Evolutionary conservation across 148 eudicot species (phyloP), one percentile per base, ranked within the genome.

Genomic region (Chenopodium berlandieri): DNA sequence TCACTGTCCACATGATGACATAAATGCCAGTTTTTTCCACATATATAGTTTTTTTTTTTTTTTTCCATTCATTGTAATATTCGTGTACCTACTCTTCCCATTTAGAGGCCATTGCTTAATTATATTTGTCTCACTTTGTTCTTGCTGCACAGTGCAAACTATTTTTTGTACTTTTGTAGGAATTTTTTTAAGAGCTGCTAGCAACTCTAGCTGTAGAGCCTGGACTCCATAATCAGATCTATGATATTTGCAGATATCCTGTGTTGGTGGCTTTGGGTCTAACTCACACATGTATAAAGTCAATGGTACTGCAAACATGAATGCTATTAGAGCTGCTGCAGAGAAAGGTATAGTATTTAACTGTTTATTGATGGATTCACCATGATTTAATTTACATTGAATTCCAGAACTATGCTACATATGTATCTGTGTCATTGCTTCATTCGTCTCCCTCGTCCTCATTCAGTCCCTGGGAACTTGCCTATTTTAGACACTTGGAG

Each of bases 251-350:
- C 86, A 96, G 99, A 88, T 96, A 79, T 96, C 99, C 69, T 96
- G 99, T 84, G 91, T 96, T 81, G 99, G 99, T 78, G 94, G 97
- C 78, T 96, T 96, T 91, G 99, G 99, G 78, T 94, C 99, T 70
- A 96, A 92, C 77, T 77, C 98, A 58, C 48, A 83, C 72, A 96
- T 96, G 99, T 96, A 96, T 87, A 96, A 94, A 77, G 88, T 92
- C 85, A 96, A 96, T 85, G 99, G 99, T 44, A 90, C 99, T 80
- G 99, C 98, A 79, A 96, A 96, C 80, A 94, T 96, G 67, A 96
- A 94, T 89, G 98, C 99, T 60, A 89, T 96, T 80, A 88, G 92
- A 91, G 94, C 92, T 77, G 97, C 99, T 75, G 87, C 97, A 27
- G 99, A 92, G 77, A 89, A 90, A 85, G 99, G 99, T 96, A 84